Evolutionary conservation across 768 basidiomycete genomes (phyloP), one percentile per base, ranked within the genome.

Genomic region (Suillus placidus): DNA sequence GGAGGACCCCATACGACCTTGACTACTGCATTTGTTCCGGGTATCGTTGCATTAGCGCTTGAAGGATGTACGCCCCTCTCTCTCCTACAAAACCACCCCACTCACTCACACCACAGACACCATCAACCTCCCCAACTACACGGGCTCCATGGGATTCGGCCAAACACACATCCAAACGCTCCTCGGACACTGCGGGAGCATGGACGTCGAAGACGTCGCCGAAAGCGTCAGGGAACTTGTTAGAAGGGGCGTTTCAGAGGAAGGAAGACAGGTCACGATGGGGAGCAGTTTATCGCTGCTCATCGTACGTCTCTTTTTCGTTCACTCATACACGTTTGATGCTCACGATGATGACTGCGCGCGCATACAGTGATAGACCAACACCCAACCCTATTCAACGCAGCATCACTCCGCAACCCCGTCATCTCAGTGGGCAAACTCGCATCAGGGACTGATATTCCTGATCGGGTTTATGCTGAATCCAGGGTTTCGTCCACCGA

Each of bases 191-290:
- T 88, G 89, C 42, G 91, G 91, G 16, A 77, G 80, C 1, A 80
- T 90, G 9, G 91, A 92, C 65, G 87, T 92, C 12, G 80, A 82
- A 49, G 89, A 91, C 58, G 89, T 87, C 65, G 82, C 88, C 13
- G 84, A 81, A 8, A 81, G 87, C 1, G 81, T 83, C 1, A 72
- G 78, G 30, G 80, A 87, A 65, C 81, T 91, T 47, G 76, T 87
- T 35, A 70, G 76, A 18, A 73, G 82, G 6, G 85, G 84, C 0
- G 73, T 90, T 1, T 82, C 87, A 0, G 76, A 79, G 49, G 71
- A 80, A 14, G 86, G 85, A 9, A 84, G 83, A 66, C 83, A 86
- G 58, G 80, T 89, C 37, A 72, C 90, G 2, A 77, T 77, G 60
- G 90, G 91, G 2, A 90, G 90, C 40, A 88, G 86, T 91, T 88